phyloP scores from a whole-genome alignment of 495 filamentous ascomycete genomes.

The Tuber melanosporum region DNA sequence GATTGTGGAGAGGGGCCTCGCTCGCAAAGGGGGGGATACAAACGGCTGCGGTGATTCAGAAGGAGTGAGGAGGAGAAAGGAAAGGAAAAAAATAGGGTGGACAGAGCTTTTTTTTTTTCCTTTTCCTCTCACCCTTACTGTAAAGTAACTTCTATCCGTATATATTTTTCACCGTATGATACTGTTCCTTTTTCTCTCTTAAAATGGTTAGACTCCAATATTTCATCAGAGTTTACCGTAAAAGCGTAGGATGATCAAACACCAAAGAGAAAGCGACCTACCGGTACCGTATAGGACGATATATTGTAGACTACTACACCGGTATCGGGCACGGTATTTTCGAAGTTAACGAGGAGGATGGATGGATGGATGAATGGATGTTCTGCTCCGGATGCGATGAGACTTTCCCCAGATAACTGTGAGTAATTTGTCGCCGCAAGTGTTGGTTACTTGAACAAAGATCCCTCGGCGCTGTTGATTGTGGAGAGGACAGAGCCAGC shows the following conservation, averaged over 20 bases:
- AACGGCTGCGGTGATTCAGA: constrained; percentile 25
- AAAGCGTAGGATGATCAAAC: not conserved
- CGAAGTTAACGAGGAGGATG: not conserved
- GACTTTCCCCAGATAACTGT: not conserved
- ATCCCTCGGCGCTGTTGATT: not conserved
- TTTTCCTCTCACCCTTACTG: not conserved
- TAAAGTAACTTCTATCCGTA: not conserved
- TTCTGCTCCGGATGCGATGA: not conserved
- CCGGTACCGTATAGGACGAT: not conserved
- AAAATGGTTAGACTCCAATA: not conserved
- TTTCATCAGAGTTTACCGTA: not conserved
- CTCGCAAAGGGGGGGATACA: constrained; percentile 21
- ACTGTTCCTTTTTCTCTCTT: not conserved
- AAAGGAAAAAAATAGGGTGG: not conserved
- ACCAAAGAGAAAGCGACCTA: not conserved
- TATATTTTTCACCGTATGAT: not conserved
- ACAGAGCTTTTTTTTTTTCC: not conserved
- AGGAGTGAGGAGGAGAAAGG: constrained; percentile 30
- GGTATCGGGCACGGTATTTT: not conserved
- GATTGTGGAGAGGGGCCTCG: constrained; percentile 31
- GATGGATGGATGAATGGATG: not conserved
- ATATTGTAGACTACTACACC: not conserved
- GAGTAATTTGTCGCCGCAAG: not conserved
- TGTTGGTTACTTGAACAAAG: not conserved
- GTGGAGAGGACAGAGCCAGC: not conserved